Base-by-base conservation (phyloP, 73 alveolate species). In the Paramecium caudatum region DNA sequence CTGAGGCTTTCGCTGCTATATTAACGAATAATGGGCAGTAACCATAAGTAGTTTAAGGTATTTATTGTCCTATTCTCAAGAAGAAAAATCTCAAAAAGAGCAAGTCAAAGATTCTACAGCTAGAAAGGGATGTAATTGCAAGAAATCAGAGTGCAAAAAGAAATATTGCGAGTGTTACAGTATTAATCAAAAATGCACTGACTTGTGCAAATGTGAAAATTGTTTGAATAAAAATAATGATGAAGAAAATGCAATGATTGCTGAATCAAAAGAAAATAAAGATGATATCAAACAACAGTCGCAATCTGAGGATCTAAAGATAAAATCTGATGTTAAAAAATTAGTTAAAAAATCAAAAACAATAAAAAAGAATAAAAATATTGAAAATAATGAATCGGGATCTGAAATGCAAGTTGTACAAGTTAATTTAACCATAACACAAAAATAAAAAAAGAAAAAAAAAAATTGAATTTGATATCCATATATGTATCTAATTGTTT, bases 131-230 rank as follows among this genome's bases (percentile, higher is more conserved):
- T 93, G 97, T 61, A 92, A 93, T 63, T 93, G 97, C 87, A 93
- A 85, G 82, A 83, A 88, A 63, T 93, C 97, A 4, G 96, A 94
- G 55, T 93, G 97, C 32, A 46, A 91, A 45, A 93, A 93, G 83
- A 93, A 93, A 43, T 93, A 93, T 80, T 93, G 97, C 19, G 97
- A 93, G 46, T 93, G 97, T 90, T 93, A 82, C 46, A 74, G 90
- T 16, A 21, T 32, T 36, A 95, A 95, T 10, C 41, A 78, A 27
- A 85, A 17, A 16, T 93, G 97, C 55, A 68, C 82, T 17, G 95
- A 91, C n/a, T 46, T 46, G 10, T 93, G 97, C 82, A 86, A 86
- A 63, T 86, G 93, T 19, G 93, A 86, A 19, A 78, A 78, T 46
- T 86, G 93, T 23, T 27, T n/a, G n/a, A n/a, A n/a, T n/a, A n/a